A percentile compares a stretch with the other conserved stretches of the same genome.
Evolutionary conservation across 495 filamentous ascomycete species (phyloP).

Genomic region (Hypoxylon perforatum): DNA sequence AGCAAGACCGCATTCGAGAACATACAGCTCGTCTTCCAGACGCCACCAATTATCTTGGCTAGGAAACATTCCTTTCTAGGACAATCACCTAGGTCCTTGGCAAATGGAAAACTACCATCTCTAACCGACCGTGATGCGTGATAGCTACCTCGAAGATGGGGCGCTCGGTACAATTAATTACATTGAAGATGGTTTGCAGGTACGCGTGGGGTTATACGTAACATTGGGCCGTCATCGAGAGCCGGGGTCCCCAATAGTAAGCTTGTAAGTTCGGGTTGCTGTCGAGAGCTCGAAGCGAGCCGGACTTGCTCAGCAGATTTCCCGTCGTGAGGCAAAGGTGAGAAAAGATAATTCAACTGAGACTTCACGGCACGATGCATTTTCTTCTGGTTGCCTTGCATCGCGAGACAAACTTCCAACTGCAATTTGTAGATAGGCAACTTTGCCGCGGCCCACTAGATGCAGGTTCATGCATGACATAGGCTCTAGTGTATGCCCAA

Average conservation of each 20-base stretch:
- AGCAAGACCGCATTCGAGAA: slow-evolving; percentile 20
- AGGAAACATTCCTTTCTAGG: slow-evolving; percentile 22
- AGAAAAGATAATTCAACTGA: slow-evolving; percentile 14
- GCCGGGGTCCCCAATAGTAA: slow-evolving; percentile 33
- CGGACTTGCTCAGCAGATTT: slow-evolving; percentile 7
- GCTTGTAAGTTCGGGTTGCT: slow-evolving; percentile 21
- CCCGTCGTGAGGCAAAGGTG: slow-evolving; percentile 15
- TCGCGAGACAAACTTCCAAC: slow-evolving; percentile 28
- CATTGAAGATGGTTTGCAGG: slow-evolving; percentile 25
- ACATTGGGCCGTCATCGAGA: slow-evolving; percentile 38
- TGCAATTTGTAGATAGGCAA: slow-evolving; percentile 34
- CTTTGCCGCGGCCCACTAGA: slow-evolving; percentile 39
- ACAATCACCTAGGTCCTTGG: slow-evolving; percentile 25
- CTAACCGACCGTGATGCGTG: slow-evolving; percentile 30
- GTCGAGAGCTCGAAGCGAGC: slow-evolving; percentile 13
- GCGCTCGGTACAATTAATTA: slow-evolving; percentile 33
- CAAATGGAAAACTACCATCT: slow-evolving; percentile 16
- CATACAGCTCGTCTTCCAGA: slow-evolving; percentile 19
- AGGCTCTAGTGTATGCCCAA: slow-evolving; percentile 36
- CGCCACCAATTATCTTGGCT: slow-evolving; percentile 23
- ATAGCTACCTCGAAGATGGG: slow-evolving; percentile 20
- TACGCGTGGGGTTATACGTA: slow-evolving; percentile 39
- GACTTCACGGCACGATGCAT: slow-evolving; percentile 30
- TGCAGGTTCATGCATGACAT: slow-evolving; percentile 52
- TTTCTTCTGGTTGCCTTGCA: slow-evolving; percentile 23